Evolutionary conservation across 495 filamentous ascomycete species (phyloP).

Genomic region (Penicillium verhagenii): DNA sequence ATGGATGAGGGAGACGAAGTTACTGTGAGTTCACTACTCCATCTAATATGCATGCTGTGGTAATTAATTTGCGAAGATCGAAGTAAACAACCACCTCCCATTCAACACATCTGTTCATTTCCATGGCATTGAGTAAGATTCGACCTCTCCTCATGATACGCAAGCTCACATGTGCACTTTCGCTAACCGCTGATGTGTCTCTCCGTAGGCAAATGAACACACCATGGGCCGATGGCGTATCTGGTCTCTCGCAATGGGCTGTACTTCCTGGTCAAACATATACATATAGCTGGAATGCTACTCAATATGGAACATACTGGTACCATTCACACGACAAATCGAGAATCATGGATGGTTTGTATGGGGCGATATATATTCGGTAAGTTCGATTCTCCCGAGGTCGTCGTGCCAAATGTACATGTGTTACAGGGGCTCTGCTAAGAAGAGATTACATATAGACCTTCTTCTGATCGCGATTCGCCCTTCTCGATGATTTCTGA

Average conservation of each 20-base stretch:
- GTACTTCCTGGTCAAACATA: conserved; percentile 46
- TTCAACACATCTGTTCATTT: conserved; percentile 49
- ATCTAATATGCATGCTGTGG: not conserved
- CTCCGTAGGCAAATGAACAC: conserved; percentile 24
- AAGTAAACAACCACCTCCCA: conserved; percentile 49
- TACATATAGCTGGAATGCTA: conserved; percentile 47
- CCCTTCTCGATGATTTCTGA: conserved; percentile 43
- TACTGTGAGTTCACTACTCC: conserved; percentile 30
- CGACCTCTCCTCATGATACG: not conserved
- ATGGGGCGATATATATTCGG: conserved; percentile 43
- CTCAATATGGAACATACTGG: conserved; percentile 48
- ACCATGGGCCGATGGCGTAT: conserved; percentile 52
- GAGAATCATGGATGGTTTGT: conserved; percentile 52
- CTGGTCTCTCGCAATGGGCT: conserved; percentile 44
- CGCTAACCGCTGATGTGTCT: not conserved
- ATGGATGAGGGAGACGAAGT: conserved; percentile 57
- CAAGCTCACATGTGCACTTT: not conserved
- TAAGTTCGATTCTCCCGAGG: not conserved
- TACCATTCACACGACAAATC: conserved; percentile 54
- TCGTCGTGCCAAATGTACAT: too few relatives aligned
- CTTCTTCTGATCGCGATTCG: conserved; percentile 22
- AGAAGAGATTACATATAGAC: conserved; percentile 23
- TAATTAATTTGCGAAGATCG: conserved; percentile 16
- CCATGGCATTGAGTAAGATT: conserved; percentile 38
- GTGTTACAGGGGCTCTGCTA: not conserved